Evolutionary conservation across 2,329 filamentous ascomycete genomes (phyloP).

Genomic region (Volutella citrinella): DNA sequence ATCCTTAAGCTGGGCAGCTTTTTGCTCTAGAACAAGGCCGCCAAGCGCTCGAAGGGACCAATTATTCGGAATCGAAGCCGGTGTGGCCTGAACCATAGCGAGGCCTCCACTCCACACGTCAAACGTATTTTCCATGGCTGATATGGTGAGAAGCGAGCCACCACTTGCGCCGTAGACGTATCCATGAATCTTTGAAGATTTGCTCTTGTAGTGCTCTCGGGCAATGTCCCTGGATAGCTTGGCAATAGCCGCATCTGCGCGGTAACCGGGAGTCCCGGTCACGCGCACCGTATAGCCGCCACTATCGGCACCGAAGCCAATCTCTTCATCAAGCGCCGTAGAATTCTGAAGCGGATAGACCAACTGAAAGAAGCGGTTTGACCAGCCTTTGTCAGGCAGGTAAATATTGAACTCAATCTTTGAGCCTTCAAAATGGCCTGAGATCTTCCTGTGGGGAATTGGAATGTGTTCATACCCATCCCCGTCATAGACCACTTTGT

Average conservation of each 20-base stretch:
- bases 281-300: constrained; percentile 12
- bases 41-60: neutral
- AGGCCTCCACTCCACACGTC: constrained; percentile 18
- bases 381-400: constrained; percentile 7
- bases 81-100: constrained; percentile 1
- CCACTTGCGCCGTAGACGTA: constrained; percentile 17
- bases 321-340: constrained; percentile 5
- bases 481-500: constrained; percentile 4
- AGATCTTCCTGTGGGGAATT: constrained; percentile 7
- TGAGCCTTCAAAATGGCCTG: constrained; percentile 9
- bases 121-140: constrained; percentile 12
- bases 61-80: constrained; percentile 2
- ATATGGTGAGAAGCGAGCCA: constrained; percentile 12
- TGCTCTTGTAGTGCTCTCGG: constrained; percentile 4
- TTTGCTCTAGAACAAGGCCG: neutral
- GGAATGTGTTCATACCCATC: constrained; percentile 5
- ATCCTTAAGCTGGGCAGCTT: neutral
- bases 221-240: constrained; percentile 12
- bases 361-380: constrained; percentile 11
- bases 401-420: constrained; percentile 14
- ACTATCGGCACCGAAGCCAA: constrained; percentile 12
- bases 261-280: constrained; percentile 7
- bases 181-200: constrained; percentile 11
- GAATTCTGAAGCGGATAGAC: constrained; percentile 10
- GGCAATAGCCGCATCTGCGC: constrained; percentile 14